phyloP scores from a whole-genome alignment of 805 yeast genomes.

The Pachysolen tannophilus region DNA sequence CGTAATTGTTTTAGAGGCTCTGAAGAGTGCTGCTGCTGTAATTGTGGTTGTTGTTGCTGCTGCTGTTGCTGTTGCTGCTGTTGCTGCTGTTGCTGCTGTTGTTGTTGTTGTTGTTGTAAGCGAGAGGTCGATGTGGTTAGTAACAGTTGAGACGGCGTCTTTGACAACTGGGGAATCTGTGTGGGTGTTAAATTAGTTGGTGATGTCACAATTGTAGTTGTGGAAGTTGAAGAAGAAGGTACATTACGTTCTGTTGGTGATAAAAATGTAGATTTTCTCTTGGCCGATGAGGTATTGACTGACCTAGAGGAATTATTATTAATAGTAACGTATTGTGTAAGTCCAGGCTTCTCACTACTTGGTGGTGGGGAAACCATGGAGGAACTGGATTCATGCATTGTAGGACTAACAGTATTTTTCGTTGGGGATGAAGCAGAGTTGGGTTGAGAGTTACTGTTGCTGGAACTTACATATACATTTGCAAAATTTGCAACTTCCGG shows the following conservation, averaged over 20 bases:
- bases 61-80: conserved; percentile 5
- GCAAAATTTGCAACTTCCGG: conserved; percentile 33
- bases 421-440: conserved; percentile 21
- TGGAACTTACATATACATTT: conserved; percentile 5
- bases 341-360: not conserved
- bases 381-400: not conserved
- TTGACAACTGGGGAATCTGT: no score
- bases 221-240: conserved; percentile 3
- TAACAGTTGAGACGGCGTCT: no score
- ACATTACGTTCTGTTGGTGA: conserved; percentile 4
- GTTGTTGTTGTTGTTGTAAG: not conserved
- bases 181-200: conserved; percentile 1
- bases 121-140: no score
- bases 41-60: conserved; percentile 8
- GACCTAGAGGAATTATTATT: conserved; percentile 2
- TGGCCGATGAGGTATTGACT: conserved; percentile 7
- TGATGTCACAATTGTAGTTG: conserved; percentile 1
- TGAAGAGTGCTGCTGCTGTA: conserved; percentile 14
- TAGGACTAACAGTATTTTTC: conserved; percentile 9
- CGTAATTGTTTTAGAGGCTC: conserved; percentile 80
- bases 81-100: conserved; percentile 9
- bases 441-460: no score
- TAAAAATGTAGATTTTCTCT: conserved; percentile 1
- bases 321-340: not conserved
- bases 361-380: conserved; percentile 1